Evolutionary conservation across 148 eudicot species (phyloP).

Genomic region (Rhododendron ovatum): DNA sequence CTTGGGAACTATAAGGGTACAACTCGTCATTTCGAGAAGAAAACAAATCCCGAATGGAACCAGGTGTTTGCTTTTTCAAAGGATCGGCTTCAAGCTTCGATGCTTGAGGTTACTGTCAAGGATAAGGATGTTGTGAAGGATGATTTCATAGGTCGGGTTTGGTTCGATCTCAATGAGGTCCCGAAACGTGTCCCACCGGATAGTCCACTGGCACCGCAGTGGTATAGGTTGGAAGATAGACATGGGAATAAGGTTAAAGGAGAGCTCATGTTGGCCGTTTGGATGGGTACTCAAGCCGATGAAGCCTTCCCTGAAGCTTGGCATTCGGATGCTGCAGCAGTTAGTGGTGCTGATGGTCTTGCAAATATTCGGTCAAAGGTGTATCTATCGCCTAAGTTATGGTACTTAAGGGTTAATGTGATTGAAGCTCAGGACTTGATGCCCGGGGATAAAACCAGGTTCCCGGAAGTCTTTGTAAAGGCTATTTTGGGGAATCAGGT

Average conservation of each 20-base stretch:
- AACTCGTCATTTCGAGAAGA: slow-evolving; percentile 26
- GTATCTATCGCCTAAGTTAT: slow-evolving; percentile 40
- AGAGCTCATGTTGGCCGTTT: slow-evolving; percentile 34
- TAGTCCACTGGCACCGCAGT: slow-evolving; percentile 40
- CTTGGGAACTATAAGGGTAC: slow-evolving; percentile 38
- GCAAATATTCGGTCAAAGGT: slow-evolving; percentile 34
- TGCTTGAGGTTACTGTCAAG: slow-evolving; percentile 27
- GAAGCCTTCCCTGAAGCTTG: slow-evolving; percentile 39
- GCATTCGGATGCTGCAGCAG: slow-evolving; percentile 36
- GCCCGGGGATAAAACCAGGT: slow-evolving; percentile 23
- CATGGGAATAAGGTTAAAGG: slow-evolving; percentile 24
- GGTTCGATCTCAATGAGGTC: slow-evolving; percentile 30
- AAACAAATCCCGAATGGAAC: slow-evolving; percentile 38
- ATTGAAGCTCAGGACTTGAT: slow-evolving; percentile 39
- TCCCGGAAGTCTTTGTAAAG: slow-evolving; percentile 30
- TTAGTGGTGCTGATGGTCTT: slow-evolving; percentile 31
- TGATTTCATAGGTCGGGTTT: slow-evolving; percentile 28
- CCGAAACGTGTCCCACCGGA: slow-evolving; percentile 38
- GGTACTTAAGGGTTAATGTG: slow-evolving; percentile 38
- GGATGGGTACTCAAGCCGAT: slow-evolving; percentile 46
- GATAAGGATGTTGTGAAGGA: slow-evolving; percentile 35
- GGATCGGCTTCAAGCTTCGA: slow-evolving; percentile 31
- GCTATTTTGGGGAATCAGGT: slow-evolving; percentile 26
- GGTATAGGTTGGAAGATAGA: slow-evolving; percentile 35
- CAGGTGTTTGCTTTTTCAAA: slow-evolving; percentile 38